Evolutionary conservation across 208 protist species (phyloP).

Genomic region (Entamoeba dispar): DNA sequence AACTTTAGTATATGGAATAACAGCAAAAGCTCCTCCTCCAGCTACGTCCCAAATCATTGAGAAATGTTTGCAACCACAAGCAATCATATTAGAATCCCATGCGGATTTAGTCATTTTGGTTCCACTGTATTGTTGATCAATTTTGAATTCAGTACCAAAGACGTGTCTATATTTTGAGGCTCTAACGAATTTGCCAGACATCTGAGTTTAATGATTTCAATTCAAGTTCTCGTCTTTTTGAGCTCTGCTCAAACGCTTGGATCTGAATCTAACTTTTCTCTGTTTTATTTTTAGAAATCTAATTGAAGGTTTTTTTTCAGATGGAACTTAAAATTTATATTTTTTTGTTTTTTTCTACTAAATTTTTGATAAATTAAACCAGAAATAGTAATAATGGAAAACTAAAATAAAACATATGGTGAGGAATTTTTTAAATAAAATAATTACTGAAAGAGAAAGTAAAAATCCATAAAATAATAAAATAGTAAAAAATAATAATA

Average conservation of each 20-base stretch:
- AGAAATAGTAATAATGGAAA: too few species aligned
- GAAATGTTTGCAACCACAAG: slow-evolving; percentile 41
- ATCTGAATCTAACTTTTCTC: background rate
- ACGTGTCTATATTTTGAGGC: background rate
- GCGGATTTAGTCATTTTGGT: slow-evolving; percentile 34
- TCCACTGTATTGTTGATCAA: slow-evolving; percentile 23
- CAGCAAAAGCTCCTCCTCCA: slow-evolving; percentile 46
- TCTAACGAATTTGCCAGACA: background rate
- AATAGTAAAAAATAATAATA: too few species aligned
- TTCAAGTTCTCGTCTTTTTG: background rate
- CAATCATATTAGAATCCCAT: slow-evolving; percentile 43
- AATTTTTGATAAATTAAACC: too few species aligned
- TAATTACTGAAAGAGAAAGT: too few species aligned
- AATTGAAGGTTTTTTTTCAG: background rate
- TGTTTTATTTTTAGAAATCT: background rate
- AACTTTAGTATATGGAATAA: slow-evolving; percentile 22
- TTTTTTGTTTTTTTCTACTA: too few species aligned
- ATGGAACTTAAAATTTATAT: too few species aligned
- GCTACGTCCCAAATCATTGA: slow-evolving; percentile 38
- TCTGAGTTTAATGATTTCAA: background rate
- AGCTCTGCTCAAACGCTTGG: background rate
- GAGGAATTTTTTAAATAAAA: too few species aligned
- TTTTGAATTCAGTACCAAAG: background rate
- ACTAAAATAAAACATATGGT: too few species aligned
- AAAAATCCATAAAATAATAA: too few species aligned